A percentile compares a stretch with the other conserved stretches of the same genome.
These are phyloP conservation scores for Phanerochaete sordida DNA, from an alignment of 768 basidiomycete species.

Conservation along the genomic window DNA sequence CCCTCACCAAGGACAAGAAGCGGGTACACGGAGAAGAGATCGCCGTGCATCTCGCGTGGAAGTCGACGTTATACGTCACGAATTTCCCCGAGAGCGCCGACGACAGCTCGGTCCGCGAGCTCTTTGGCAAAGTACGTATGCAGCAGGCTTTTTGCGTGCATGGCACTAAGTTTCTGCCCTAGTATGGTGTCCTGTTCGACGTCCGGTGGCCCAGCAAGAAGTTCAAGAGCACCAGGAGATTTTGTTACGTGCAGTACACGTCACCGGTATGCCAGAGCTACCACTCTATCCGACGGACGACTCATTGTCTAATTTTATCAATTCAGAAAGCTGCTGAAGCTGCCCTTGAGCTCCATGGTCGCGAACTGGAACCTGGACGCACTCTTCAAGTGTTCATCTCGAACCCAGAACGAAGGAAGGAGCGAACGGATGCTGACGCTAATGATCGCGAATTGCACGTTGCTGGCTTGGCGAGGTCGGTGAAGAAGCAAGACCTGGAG, in stretches of 20 bases:
- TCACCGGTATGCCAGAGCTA: conserved; percentile 59
- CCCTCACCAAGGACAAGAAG: conserved; percentile 94
- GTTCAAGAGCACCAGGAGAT: conserved; percentile 85
- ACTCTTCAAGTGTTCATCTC: conserved; percentile 79
- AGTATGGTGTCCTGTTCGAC: conserved; percentile 93
- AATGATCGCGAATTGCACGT: conserved; percentile 86
- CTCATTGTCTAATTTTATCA: conserved; percentile 1
- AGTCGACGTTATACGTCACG: conserved; percentile 91
- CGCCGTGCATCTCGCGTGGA: conserved; percentile 87
- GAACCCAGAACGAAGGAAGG: conserved; percentile 85
- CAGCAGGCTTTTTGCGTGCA: background rate
- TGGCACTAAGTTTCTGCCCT: background rate
- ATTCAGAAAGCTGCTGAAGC: conserved; percentile 60
- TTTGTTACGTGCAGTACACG: conserved; percentile 92
- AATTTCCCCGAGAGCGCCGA: conserved; percentile 90
- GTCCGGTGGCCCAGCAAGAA: conserved; percentile 98
- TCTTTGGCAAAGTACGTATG: conserved; percentile 71
- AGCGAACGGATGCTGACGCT: conserved; percentile 84
- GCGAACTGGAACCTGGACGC: conserved; percentile 67
- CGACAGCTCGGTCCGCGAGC: conserved; percentile 65
- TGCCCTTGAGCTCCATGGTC: conserved; percentile 78
- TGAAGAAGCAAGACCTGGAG: conserved; percentile 72
- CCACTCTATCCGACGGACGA: background rate
- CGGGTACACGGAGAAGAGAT: conserved; percentile 73
- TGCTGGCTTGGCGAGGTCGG: conserved; percentile 77